Evolutionary conservation across 352 stramenopile species (phyloP), one percentile per base, ranked within the genome.

Genomic region (Globisporangium megalacanthum): DNA sequence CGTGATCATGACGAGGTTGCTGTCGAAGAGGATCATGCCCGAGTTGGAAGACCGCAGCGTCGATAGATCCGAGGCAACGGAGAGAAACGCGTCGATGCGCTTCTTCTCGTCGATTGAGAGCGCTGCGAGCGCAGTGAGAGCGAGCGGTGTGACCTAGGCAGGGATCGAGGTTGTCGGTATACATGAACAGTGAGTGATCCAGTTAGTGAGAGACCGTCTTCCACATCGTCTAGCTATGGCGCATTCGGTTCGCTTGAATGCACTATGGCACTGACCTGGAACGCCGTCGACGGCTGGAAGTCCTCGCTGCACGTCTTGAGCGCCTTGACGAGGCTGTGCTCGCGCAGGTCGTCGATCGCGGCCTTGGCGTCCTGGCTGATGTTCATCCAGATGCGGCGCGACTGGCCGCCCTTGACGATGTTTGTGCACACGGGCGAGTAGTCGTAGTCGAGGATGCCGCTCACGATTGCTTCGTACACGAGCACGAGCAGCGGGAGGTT

Each of bases 391-490:
- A 97, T 80, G 52, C 95, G 76, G 52, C 78, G 72, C 8, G 77
- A 89, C 61, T 86, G 73, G 29, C 82, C 77, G 60, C 94, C 79
- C 68, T 97, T 97, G 57, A 98, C 88, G 49, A 99, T 96, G 54
- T 97, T 85, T 55, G 88, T 88, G 58, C 86, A 97, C 56, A 97
- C 88, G 11, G 96, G 96, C 47, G 95, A 97, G 69, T 99, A 98
- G 72, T 99, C 96, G 65, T 97, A 99, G 63, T 99, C 89, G 22
- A 99, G 59, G 0, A 98, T 82, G 46, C 94, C 80, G 47, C 88
- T 72, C 29, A 98, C 92, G 53, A 99, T 97, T 4, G 91, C 95
- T 54, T 99, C 96, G 73, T 99, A 99, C 35, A 98, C 86, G 41
- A 99, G 81, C 53, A 99, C 96, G 44, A 97, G 84, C 52, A 99